Conservation (phyloP, 768 basidiomycete genomes). For the Galerina marginata region DNA sequence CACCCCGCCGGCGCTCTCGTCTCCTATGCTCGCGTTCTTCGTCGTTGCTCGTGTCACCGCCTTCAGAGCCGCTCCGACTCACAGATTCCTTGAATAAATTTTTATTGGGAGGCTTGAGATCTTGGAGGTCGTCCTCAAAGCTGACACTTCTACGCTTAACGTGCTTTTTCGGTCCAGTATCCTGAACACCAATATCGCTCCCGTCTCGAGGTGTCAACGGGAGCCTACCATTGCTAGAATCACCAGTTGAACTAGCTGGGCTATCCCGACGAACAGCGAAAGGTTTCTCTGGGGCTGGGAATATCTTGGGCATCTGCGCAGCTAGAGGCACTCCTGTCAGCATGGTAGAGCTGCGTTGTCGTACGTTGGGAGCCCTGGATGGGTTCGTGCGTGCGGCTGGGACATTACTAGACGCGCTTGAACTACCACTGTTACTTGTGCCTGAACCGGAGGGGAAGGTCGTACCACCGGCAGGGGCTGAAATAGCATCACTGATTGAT, state of each 20-base stretch:
- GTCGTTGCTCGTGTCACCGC: conserved; percentile 42
- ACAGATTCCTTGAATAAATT: conserved; percentile 29
- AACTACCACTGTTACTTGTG: not conserved
- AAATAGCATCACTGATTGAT: conserved; percentile 15
- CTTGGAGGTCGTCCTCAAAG: conserved; percentile 58
- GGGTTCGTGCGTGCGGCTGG: conserved; percentile 16
- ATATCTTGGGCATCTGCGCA: conserved; percentile 29
- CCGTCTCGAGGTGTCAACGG: conserved; percentile 83
- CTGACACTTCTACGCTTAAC: conserved; percentile 68
- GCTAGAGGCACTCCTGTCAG: conserved; percentile 35
- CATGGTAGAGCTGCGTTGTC: conserved; percentile 49
- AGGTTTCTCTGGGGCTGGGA: conserved; percentile 51
- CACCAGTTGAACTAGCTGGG: conserved; percentile 85
- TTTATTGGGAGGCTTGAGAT: conserved; percentile 21
- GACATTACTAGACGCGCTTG: not conserved
- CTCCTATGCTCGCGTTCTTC: conserved; percentile 59
- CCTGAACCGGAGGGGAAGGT: not conserved
- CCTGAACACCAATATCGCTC: conserved; percentile 55
- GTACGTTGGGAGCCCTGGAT: conserved; percentile 20
- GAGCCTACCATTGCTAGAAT: conserved; percentile 77
- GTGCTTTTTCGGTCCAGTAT: conserved; percentile 22
- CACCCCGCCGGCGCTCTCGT: conserved; percentile 75
- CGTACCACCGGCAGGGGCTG: not conserved
- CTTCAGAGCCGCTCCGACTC: conserved; percentile 31
- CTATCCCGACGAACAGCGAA: conserved; percentile 66